Evolutionary conservation across 345 rosid genomes (phyloP), one percentile per base, ranked within the genome.

Genomic region (Hirschfeldia incana): DNA sequence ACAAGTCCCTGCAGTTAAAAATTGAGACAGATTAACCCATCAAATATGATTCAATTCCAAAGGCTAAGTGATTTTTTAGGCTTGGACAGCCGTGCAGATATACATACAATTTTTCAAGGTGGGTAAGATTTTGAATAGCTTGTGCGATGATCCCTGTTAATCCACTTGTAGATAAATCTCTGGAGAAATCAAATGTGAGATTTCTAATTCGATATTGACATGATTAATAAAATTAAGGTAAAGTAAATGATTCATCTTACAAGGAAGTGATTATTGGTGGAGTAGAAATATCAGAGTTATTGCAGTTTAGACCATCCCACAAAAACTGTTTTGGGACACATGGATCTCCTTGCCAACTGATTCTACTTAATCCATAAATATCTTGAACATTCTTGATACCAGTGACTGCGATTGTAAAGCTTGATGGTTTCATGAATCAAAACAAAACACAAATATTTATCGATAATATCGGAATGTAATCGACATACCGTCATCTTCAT

Each of bases 361-460:
- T 51, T 51, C 9, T 51, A 51, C 21, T 15, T n/a, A 51, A 15
- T 5, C 58, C 58, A 51, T 51, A 51, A 51, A 15, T n/a, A 51
- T 51, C 58, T 51, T 51, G 58, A 51, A 51, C 58, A 16, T 15
- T 67, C 65, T 60, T 60, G 65, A 60, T 60, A 60, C 65, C 15
- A 60, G 65, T n/a, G 28, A 27, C 65, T 60, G 12, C 33, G 34
- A 60, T 60, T 60, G 34, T 60, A 28, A 60, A 60, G 65, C 33
- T 10, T 60, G 16, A 11, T 59, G 3, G 11, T 27, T 27, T 60
- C 65, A 60, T 4, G 8, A 60, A 60, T 28, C 65, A 28, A 60
- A 4, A 60, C 29, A 4, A 60, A 5, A 13, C 33, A 4, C 13
- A 60, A 60, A 27, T 27, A 60, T 27, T 27, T 11, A 1, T 27